Base-by-base conservation (phyloP, 148 eudicot genomes). In the Diospyros kaki region DNA sequence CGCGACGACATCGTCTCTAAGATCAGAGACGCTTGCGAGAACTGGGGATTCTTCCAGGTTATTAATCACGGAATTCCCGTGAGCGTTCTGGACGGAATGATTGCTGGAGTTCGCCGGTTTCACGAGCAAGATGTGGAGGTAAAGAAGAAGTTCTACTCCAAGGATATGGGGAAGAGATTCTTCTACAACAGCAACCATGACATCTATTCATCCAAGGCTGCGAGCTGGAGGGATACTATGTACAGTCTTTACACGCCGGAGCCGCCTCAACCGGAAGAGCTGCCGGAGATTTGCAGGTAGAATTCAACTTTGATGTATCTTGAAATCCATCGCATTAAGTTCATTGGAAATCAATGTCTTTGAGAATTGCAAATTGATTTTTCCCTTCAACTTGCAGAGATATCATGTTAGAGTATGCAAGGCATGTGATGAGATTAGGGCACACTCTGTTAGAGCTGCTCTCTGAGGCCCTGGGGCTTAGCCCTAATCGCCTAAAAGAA, bases 171-270 rank as follows among this genome's bases (percentile, higher is more conserved):
- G 17, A 74, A 66, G 5, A 60, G 8, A 14, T 76, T 88, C 15
- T 6, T 59, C 3, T 88, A 53, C 61, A 46, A 42, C 9, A 78
- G 82, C 17, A 86, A 84, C 44, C 48, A 71, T 79, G 87, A 88
- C 58, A 53, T 88, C 69, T 86, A 45, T 58, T 48, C 62, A 9
- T 83, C 86, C 2, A 18, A 43, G 8, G 59, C 83, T 28, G 86
- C 91, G 0, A 82, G 77, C 74, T 88, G 91, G 89, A 84, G 89
- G 80, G 91, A 88, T 41, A 66, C 82, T 5, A 68, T 88, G 68
- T 54, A 5, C 41, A 73, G 28, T 28, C 28, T 28, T 28, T 28
- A 28, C 28, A 28, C 28, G 28, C 28, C 28, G 28, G 28, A 28
- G 28, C 28, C 28, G 28, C 28, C 28, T 28, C 28, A 28, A 28